Evolutionary conservation across 2,329 filamentous ascomycete genomes (phyloP), one percentile per base, ranked within the genome.

Genomic region (Tolypocladium amazonense): DNA sequence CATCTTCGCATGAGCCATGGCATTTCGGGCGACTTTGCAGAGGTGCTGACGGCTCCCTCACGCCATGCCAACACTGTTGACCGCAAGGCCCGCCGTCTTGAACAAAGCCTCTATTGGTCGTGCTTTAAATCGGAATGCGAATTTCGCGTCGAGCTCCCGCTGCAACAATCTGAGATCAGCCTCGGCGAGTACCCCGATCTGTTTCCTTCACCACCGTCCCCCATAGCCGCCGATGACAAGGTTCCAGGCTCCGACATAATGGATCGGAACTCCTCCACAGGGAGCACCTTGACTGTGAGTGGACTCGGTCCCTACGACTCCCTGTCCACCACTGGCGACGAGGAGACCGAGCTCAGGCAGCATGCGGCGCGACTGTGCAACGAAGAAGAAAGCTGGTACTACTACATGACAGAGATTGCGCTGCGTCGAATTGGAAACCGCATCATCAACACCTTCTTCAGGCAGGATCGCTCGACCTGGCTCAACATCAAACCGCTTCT

Each of bases 371-470:
- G 47, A 6, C 47, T 50, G 4, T 50, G 47, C 25, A 50, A 50
- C 3, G 66, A 74, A 62, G 68, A 75, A 54, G 66, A 73, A 57
- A 73, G 71, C 59, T 77, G 76, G 76, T 76, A 74, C 63, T 77
- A 77, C 62, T 78, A 77, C 58, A 67, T 76, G 8, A 74, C 76
- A 1, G 76, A 78, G 58, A 73, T 77, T 54, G 73, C 76, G 0
- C 67, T 75, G 6, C 66, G 76, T 2, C 70, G 76, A 4, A 75
- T 78, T 52, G 72, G 71, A 47, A 77, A 77, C 58, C 69, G 75
- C 25, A 71, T 76, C 25, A 64, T 76, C 54, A 75, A 68, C 37
- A 64, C 63, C 8, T 66, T 71, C 25, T 70, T 64, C 18, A 60
- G 61, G 1, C 62, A 65, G 27, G 62, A 63, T 4, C 41, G 53